A percentile compares a stretch with the other conserved stretches of the same genome.
Conservation (phyloP, 2,329 filamentous ascomycete genomes). For the Plenodomus tracheiphilus region DNA sequence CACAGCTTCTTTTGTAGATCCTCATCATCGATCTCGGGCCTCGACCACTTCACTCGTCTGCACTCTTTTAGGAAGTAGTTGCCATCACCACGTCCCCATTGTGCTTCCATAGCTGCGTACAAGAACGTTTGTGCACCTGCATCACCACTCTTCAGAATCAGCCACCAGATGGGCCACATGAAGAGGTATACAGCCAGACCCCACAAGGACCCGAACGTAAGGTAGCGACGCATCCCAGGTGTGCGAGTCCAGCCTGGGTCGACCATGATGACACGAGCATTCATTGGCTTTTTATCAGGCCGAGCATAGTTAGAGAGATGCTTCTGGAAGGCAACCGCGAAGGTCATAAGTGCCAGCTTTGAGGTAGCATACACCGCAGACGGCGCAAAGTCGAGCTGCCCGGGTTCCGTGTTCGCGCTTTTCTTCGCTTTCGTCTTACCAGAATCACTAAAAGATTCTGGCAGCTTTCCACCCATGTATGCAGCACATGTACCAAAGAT, state of each 20-base stretch:
- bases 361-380: constrained; percentile 53
- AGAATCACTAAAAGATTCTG: constrained; percentile 55
- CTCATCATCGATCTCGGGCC: constrained; percentile 77
- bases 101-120: constrained; percentile 80
- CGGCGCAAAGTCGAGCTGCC: constrained; percentile 46
- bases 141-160: constrained; percentile 81
- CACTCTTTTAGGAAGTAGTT: constrained; percentile 88
- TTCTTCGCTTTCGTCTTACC: constrained; percentile 62
- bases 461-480: constrained; percentile 77
- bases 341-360: constrained; percentile 79
- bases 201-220: constrained; percentile 81
- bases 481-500: constrained; percentile 85
- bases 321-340: constrained; percentile 89
- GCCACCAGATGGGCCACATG: constrained; percentile 80
- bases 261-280: constrained; percentile 79
- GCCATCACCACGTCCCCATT: constrained; percentile 66
- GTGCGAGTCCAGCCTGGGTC: constrained; percentile 87
- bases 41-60: constrained; percentile 70
- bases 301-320: constrained; percentile 83
- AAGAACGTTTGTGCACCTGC: constrained; percentile 87
- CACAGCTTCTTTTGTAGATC: constrained; percentile 81
- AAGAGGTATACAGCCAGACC: constrained; percentile 77
- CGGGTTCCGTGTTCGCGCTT: constrained; percentile 24
- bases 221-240: constrained; percentile 83
- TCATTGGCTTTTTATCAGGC: constrained; percentile 80